A percentile compares a stretch with the other conserved stretches of the same genome.
Evolutionary conservation across 495 filamentous ascomycete genomes (phyloP).

Genomic region (Xeromyces bisporus): DNA sequence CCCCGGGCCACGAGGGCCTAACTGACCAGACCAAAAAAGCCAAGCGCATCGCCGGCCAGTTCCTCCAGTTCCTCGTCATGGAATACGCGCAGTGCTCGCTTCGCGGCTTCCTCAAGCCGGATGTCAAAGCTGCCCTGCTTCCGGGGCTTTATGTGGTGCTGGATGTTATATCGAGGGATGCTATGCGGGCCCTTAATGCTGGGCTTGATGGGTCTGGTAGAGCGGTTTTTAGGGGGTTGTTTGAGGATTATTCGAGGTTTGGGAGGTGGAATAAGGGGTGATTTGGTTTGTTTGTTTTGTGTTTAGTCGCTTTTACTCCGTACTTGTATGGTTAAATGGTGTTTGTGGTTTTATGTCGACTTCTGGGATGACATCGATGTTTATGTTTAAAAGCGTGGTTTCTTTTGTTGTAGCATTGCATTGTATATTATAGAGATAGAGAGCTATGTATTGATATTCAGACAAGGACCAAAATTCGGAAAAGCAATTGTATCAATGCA

Average conservation of each 20-base stretch:
- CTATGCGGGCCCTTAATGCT: constrained; percentile 47
- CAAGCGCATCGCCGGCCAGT: constrained; percentile 55
- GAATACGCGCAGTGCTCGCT: constrained; percentile 55
- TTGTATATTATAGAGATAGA: too few species aligned
- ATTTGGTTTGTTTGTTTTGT: constrained; percentile 3
- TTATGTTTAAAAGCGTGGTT: too few species aligned
- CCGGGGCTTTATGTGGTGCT: constrained; percentile 57
- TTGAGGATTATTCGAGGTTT: constrained; percentile 49
- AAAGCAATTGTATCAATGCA: too few species aligned
- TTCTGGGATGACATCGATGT: too few species aligned
- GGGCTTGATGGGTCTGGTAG: constrained; percentile 49
- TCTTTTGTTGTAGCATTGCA: too few species aligned
- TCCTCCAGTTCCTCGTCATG: constrained; percentile 56
- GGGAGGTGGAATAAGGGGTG: constrained; percentile 50
- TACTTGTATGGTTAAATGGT: too few species aligned
- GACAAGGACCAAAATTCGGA: too few species aligned
- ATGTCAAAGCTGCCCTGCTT: constrained; percentile 50
- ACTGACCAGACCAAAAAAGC: constrained; percentile 63
- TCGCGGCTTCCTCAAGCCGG: constrained; percentile 31
- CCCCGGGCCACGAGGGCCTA: constrained; percentile 31
- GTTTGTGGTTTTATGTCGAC: too few species aligned
- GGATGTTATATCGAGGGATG: constrained; percentile 48
- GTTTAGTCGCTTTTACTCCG: too few species aligned
- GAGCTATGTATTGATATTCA: too few species aligned
- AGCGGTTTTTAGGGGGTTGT: constrained; percentile 56